Conservation (phyloP, 2,329 filamentous ascomycete genomes). For the Epichloe glyceriae region DNA sequence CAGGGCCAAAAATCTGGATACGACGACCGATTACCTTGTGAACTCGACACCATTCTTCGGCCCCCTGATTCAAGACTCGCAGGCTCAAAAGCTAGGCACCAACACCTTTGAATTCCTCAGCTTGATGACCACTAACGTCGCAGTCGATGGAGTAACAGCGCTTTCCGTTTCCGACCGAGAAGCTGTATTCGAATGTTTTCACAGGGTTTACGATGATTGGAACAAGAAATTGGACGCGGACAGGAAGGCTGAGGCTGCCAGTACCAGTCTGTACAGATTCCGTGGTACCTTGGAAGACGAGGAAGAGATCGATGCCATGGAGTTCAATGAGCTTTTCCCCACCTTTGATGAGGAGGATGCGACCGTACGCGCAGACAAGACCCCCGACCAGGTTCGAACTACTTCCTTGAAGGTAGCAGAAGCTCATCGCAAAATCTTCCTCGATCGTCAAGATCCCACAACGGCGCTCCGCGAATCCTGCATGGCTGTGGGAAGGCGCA, state of each 20-base stretch:
- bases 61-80: slow-evolving; percentile 23
- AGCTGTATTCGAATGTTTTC: slow-evolving; percentile 52
- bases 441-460: slow-evolving; percentile 26
- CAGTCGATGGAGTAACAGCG: slow-evolving; percentile 33
- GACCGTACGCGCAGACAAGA: slow-evolving; percentile 18
- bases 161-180: slow-evolving; percentile 32
- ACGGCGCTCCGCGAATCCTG: slow-evolving; percentile 32
- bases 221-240: slow-evolving; percentile 63
- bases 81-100: slow-evolving; percentile 10
- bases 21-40: slow-evolving; percentile 25
- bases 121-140: slow-evolving; percentile 20
- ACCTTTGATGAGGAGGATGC: slow-evolving; percentile 44
- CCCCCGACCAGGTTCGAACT: slow-evolving; percentile 31
- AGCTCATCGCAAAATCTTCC: slow-evolving; percentile 43
- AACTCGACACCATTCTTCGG: slow-evolving; percentile 42
- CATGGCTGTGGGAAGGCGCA: slow-evolving; percentile 28
- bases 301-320: slow-evolving; percentile 59
- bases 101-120: slow-evolving; percentile 32
- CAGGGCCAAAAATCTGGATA: slow-evolving; percentile 29
- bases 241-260: slow-evolving; percentile 59
- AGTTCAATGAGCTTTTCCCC: slow-evolving; percentile 74
- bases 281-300: slow-evolving; percentile 64
- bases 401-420: slow-evolving; percentile 49
- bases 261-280: slow-evolving; percentile 71
- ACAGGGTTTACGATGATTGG: slow-evolving; percentile 69